Evolutionary conservation across 176 grass and related monocot genomes (phyloP).

Genomic region (Chloris gayana): DNA sequence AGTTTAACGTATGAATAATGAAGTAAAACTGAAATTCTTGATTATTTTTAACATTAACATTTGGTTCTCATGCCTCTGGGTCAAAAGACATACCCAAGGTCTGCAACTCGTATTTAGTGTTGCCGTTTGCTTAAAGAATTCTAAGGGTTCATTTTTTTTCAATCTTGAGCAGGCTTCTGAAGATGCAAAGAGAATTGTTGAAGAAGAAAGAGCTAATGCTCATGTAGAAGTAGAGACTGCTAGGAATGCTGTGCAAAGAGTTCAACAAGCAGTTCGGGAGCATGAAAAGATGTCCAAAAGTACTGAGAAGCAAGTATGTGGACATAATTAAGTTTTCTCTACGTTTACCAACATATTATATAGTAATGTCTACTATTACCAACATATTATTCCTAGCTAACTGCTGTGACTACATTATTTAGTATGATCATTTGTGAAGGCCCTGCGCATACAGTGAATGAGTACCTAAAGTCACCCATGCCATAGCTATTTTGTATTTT

Average conservation of each 20-base stretch:
- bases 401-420: not conserved
- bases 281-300: conserved; percentile 57
- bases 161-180: conserved; percentile 72
- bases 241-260: conserved; percentile 67
- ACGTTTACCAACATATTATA: conserved; percentile 19
- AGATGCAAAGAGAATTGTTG: conserved; percentile 88
- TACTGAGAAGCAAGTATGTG: conserved; percentile 65
- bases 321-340: conserved; percentile 6
- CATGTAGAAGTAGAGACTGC: conserved; percentile 73
- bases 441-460: too few relatives aligned
- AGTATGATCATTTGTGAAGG: conserved; percentile 12
- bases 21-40: not conserved
- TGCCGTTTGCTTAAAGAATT: conserved; percentile 25
- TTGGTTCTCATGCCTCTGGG: not conserved
- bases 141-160: conserved; percentile 24
- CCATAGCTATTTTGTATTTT: too few relatives aligned
- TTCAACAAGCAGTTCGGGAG: conserved; percentile 78
- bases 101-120: not conserved
- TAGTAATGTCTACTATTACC: not conserved
- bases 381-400: conserved; percentile 13
- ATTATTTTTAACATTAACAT: not conserved
- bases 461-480: too few relatives aligned
- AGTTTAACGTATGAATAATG: not conserved
- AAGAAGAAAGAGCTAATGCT: conserved; percentile 84
- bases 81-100: not conserved